These are phyloP conservation scores for Apostasia ramifera DNA, from an alignment of 106 monocot species.

Conservation along the genomic window DNA sequence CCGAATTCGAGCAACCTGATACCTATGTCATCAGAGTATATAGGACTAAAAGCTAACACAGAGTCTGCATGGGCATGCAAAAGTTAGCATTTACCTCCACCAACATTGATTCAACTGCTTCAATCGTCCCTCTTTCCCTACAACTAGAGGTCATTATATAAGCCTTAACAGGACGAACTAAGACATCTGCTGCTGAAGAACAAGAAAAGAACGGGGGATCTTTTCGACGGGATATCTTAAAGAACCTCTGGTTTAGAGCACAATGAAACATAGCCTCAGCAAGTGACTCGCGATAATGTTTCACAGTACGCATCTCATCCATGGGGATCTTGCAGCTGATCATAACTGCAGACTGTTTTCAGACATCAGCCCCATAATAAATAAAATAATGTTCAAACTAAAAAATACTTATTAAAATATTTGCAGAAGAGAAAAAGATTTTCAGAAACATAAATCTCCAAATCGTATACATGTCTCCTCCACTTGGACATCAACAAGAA, in stretches of 20 bases:
- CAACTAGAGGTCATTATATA: conserved; percentile 97
- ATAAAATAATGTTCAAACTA: no score
- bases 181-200: conserved; percentile 73
- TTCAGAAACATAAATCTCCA: not conserved
- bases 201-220: conserved; percentile 97
- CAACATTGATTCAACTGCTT: conserved; percentile 91
- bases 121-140: conserved; percentile 72
- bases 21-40: not conserved
- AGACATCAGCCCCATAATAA: conserved; percentile 9
- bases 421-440: not conserved
- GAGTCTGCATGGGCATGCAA: not conserved
- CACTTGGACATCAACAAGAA: not conserved
- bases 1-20: conserved; percentile 82
- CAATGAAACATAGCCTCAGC: conserved; percentile 99
- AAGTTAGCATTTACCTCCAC: conserved; percentile 56
- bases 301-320: conserved; percentile 77
- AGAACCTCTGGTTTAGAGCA: conserved; percentile 91
- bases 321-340: conserved; percentile 88
- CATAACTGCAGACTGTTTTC: conserved; percentile 95
- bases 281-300: conserved; percentile 77
- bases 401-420: conserved; percentile 7
- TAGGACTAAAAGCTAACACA: conserved; percentile 5
- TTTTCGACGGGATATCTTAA: conserved; percentile 87
- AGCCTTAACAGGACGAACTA: conserved; percentile 84
- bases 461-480: not conserved